A percentile compares a stretch with the other conserved stretches of the same genome.
phyloP scores from a whole-genome alignment of 2,329 filamentous ascomycete species.

The Penicillium sp. region DNA sequence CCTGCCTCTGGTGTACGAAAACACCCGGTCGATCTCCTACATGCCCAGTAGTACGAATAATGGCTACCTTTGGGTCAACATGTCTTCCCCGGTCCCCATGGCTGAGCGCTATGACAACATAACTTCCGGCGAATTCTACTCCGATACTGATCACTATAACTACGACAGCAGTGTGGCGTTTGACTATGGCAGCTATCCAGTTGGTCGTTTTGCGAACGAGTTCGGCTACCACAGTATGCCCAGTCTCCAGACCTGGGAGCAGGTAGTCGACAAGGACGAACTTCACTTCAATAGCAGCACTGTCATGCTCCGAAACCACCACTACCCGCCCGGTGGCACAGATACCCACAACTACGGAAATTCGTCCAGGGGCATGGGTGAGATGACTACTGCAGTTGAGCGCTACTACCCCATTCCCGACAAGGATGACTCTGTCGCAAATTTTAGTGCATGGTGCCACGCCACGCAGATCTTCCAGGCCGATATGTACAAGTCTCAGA shows the following conservation, averaged over 20 bases:
- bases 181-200: slow-evolving; percentile 52
- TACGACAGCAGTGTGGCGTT: slow-evolving; percentile 53
- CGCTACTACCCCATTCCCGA: slow-evolving; percentile 55
- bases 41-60: slow-evolving; percentile 58
- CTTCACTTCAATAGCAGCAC: slow-evolving; percentile 56
- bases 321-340: slow-evolving; percentile 51
- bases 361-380: slow-evolving; percentile 38
- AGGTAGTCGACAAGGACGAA: slow-evolving; percentile 50
- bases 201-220: slow-evolving; percentile 59
- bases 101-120: slow-evolving; percentile 55
- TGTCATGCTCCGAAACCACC: slow-evolving; percentile 56
- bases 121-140: slow-evolving; percentile 52
- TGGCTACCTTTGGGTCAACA: slow-evolving; percentile 54
- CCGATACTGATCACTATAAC: slow-evolving; percentile 59
- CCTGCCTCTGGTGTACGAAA: slow-evolving; percentile 54
- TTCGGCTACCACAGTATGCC: slow-evolving; percentile 63
- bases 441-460: slow-evolving; percentile 60
- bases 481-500: slow-evolving; percentile 58
- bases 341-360: slow-evolving; percentile 45
- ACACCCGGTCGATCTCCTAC: slow-evolving; percentile 57
- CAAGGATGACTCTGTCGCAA: slow-evolving; percentile 51
- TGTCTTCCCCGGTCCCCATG: slow-evolving; percentile 51
- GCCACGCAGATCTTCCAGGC: slow-evolving; percentile 62
- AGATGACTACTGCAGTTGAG: slow-evolving; percentile 57
- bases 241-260: slow-evolving; percentile 54